Evolutionary conservation across 1,284 basidiomycete species (phyloP), one percentile per base, ranked within the genome.

Genomic region (Irpex sp.): DNA sequence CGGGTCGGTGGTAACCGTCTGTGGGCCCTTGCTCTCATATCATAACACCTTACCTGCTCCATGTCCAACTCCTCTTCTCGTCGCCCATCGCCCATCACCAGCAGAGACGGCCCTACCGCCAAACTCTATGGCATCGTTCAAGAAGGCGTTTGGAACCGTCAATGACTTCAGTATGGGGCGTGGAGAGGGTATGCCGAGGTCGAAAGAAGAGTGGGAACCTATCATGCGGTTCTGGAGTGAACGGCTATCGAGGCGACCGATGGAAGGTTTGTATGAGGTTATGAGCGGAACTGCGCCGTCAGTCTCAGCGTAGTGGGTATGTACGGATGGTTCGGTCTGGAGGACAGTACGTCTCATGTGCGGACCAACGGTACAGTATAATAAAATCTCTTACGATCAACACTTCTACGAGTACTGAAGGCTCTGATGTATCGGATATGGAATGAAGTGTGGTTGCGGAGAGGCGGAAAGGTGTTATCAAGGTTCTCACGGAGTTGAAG

Each of bases 201-300:
- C 85, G n/a, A 81, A 78, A 66, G 83, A 85, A 6, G 92, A 95
- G 70, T 95, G 92, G 92, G 83, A 85, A 68, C 86, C 86, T 0
- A 83, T 95, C 56, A 94, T 96, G 91, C 78, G 81, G 63, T 95
- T 95, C 74, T 96, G 94, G 93, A 90, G 91, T 67, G 83, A 88
- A 72, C 76, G 80, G 58, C 76, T 95, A 51, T 80, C 76, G 5
- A 82, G 79, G 68, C 81, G 87, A 68, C 83, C 81, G 63, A 82
- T 80, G 9, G 86, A 88, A 9, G 91, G 88, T 15, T 72, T 94
- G 64, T 94, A 91, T 68, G 90, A 94, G 71, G 88, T 95, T 15
- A 81, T 89, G 81, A 82, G 70, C 21, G 71, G 75, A 5, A 65
- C 60, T 56, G 56, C 68, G 7, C 63, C 68, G 39, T 43, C 39